Evolutionary conservation across 1,284 basidiomycete species (phyloP), one percentile per base, ranked within the genome.

Genomic region (Somion occarium): DNA sequence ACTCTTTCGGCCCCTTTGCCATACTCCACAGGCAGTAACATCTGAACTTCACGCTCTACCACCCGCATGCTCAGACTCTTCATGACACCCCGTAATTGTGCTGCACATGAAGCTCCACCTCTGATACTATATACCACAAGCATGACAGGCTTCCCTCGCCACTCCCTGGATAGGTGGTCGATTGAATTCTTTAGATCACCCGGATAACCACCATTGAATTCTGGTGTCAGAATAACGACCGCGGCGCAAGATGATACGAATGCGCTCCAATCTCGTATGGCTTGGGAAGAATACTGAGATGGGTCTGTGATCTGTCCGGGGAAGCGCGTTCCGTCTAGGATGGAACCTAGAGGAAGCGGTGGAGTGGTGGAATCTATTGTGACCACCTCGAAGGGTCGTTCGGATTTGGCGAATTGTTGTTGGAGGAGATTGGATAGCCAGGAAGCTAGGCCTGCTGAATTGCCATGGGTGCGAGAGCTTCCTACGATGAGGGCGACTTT

Each of bases 91-190:
- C 51, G 49, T 30, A 67, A 55, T 53, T 59, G 56, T 18, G 54
- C 55, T 2, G 57, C 56, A 39, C 51, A 53, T 2, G 57, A 55
- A 11, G 39, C 27, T 12, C 64, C 62, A 1, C 65, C 65, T 15
- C 56, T 48, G 2, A 58, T 55, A 2, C 64, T 64, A 49, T 67
- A 67, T 9, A 64, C 61, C 38, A 67, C 52, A 44, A 67, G 26
- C 44, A 58, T 5, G 24, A 58, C 61, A 0, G 65, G 63, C 54
- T 67, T 67, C 15, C 52, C 53, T n/a, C 47, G 41, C 65, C 65
- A 67, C 44, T 67, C 65, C 52, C 56, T 59, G 59, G 60, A 65
- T 20, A 67, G 56, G 46, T 67, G 65, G 49, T 67, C 65, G 51
- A 67, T 46, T 20, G 63, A 55, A 53, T 64, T 64, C 58, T 67